Percentiles rank a stretch among this genome's conserved stretches.
These are phyloP conservation scores for Vicia sativa DNA, from an alignment of 306 rosid genomes.

Conservation along the genomic window DNA sequence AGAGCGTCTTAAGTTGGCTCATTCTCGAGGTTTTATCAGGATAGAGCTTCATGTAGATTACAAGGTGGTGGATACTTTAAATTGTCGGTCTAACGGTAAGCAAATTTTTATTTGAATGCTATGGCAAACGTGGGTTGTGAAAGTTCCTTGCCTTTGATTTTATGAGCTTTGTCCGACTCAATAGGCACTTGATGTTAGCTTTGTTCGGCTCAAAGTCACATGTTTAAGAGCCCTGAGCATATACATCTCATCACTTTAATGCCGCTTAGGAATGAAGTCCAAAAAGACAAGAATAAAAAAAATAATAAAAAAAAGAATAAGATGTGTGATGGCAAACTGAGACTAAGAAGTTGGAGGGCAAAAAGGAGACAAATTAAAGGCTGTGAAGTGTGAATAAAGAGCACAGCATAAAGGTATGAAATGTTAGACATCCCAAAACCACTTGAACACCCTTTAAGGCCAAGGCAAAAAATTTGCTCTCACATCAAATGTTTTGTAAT, in stretches of 20 bases:
- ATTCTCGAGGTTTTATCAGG: no score
- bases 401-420: neutral
- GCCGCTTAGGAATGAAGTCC: neutral
- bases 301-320: neutral
- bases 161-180: no score
- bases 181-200: no score
- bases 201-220: neutral
- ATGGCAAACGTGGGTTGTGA: no score
- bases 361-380: neutral
- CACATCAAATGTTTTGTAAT: neutral
- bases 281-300: neutral
- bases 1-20: no score
- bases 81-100: no score
- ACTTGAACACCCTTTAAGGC: neutral
- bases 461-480: neutral
- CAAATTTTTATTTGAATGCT: no score
- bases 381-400: conserved; percentile 1
- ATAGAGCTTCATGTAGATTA: no score
- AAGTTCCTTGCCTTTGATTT: no score
- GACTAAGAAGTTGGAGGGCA: neutral
- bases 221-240: conserved; percentile 2
- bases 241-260: neutral
- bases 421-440: neutral
- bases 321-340: neutral
- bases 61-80: no score